Base-by-base conservation (phyloP, 148 eudicot genomes). In the Mesembryanthemum crystallinum region DNA sequence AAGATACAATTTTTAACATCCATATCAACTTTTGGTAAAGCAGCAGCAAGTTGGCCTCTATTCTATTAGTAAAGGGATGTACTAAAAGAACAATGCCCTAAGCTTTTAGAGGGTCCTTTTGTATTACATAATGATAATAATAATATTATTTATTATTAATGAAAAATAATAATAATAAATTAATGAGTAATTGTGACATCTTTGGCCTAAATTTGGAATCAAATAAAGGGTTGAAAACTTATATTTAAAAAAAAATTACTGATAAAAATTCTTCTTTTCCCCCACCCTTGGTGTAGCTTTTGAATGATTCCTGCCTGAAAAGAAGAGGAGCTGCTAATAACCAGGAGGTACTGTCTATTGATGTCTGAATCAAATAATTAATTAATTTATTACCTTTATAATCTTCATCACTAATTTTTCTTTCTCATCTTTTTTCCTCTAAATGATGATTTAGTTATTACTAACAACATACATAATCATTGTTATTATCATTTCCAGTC, bases 241-340 rank as follows among this genome's bases (percentile, higher is more conserved):
- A 13, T 1, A 32, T 45, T 32, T 29, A 72, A 35, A 67, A 72
- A 35, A 67, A 67, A 25, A 28, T 15, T 32, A 73, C 67, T 60
- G 49, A 45, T 54, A 59, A 76, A 37, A 0, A 0, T 20, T 68
- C 51, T 23, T 71, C 55, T 29, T 73, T 73, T 76, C 42, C 60
- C 39, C 67, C 71, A 64, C 64, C 65, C 42, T 66, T 80, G 71
- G 37, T 86, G 80, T 81, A 83, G 85, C 83, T 77, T 84, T 79
- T 83, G 83, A 82, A 82, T 70, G 84, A 76, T 78, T 84, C 86
- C 72, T 75, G 78, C 81, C 68, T 82, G 43, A 84, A 84, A 86
- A 86, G 85, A 82, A 86, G 85, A 79, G 81, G 79, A 77, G 84
- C 85, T 80, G 52, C 85, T 52, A 74, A 35, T 42, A 57, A 71